Conservation (phyloP, 352 stramenopile species). For the Chrysophaeum taylorii region DNA sequence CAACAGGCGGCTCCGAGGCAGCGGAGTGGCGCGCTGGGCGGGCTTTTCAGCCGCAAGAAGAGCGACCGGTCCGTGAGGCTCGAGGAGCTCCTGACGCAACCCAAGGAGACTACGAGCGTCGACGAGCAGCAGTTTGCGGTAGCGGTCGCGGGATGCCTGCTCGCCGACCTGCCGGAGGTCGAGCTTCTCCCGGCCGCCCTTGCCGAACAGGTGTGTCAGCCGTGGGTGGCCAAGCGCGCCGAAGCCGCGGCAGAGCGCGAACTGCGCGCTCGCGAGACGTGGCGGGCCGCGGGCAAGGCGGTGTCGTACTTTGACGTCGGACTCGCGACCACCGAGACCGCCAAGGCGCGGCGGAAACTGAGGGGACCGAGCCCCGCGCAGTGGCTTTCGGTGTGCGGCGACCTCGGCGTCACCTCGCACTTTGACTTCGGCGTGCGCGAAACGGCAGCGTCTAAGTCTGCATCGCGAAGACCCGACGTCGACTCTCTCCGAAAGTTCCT, state of each 20-base stretch:
- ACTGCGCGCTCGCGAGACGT: background rate
- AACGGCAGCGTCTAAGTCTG: background rate
- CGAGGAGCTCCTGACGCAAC: constrained; percentile 8
- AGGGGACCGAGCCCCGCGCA: background rate
- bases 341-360: too few relatives aligned
- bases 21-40: background rate
- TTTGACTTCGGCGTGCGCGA: constrained; percentile 5
- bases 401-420: background rate
- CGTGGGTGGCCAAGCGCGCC: background rate
- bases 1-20: background rate
- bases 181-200: background rate
- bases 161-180: background rate
- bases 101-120: background rate
- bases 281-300: background rate
- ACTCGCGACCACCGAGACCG: background rate
- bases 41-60: constrained; percentile 11
- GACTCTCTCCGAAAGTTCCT: too few relatives aligned
- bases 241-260: background rate
- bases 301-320: background rate
- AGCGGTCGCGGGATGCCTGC: background rate
- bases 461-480: too few relatives aligned
- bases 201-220: background rate
- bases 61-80: background rate
- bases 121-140: background rate
- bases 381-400: background rate